Percentiles rank a stretch among this genome's conserved stretches.
phyloP scores from a whole-genome alignment of 257 asterid genomes.

The Anisodus tanguticus region DNA sequence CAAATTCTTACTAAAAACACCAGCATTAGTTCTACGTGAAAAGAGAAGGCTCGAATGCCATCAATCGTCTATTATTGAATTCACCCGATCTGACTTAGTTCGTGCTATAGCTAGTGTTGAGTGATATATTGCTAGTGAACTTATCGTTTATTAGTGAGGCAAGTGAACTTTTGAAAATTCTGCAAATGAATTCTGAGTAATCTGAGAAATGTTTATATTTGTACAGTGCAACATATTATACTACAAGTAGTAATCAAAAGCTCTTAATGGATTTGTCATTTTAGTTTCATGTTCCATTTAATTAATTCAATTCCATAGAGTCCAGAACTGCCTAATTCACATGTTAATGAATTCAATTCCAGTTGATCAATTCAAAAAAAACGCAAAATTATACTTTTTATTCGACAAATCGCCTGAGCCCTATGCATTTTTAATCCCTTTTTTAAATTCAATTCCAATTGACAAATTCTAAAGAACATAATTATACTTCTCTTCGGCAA shows the following conservation, averaged over 20 bases:
- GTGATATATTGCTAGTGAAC: too few species aligned
- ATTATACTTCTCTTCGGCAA: too few species aligned
- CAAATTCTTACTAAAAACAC: too few species aligned
- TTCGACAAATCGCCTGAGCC: too few species aligned
- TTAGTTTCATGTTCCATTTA: background rate
- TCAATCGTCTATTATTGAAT: background rate
- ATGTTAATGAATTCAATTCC: background rate
- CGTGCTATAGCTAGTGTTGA: too few species aligned
- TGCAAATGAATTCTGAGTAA: background rate
- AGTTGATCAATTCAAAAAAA: too few species aligned
- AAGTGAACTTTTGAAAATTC: background rate
- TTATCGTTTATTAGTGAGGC: background rate
- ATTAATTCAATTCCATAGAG: background rate
- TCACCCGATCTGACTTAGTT: too few species aligned
- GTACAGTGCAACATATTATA: background rate
- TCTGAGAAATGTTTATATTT: background rate
- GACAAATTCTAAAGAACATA: too few species aligned
- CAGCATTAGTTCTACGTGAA: background rate
- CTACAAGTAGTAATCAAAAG: too few species aligned
- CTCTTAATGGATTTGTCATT: background rate
- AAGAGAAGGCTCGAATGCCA: background rate
- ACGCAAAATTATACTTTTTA: too few species aligned
- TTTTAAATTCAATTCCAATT: too few species aligned
- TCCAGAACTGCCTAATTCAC: background rate
- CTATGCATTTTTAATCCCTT: too few species aligned